Evolutionary conservation across 164 flowering plant genomes (phyloP).

Genomic region (Litsea cubeba): DNA sequence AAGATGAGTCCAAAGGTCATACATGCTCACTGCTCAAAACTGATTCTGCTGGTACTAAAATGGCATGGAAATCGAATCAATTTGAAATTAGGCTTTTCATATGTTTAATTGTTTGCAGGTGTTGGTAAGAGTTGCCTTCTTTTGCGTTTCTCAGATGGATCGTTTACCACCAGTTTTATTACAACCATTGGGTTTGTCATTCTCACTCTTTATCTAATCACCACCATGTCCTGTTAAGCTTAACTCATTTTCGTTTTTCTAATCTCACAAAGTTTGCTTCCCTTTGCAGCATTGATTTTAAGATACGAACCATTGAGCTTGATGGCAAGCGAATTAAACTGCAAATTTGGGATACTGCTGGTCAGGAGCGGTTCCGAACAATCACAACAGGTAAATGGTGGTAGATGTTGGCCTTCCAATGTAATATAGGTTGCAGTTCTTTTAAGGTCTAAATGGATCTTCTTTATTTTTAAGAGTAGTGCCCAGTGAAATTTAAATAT

Average conservation of each 20-base stretch:
- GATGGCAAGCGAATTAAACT: conserved; percentile 78
- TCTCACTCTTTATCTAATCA: background rate
- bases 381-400: conserved; percentile 63
- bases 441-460: background rate
- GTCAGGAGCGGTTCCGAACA: conserved; percentile 88
- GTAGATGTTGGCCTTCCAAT: background rate
- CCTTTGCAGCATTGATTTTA: conserved; percentile 67
- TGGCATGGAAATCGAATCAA: too few species aligned
- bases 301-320: conserved; percentile 84
- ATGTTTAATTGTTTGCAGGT: conserved; percentile 35
- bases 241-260: background rate
- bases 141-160: conserved; percentile 84
- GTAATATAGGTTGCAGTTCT: background rate
- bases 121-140: conserved; percentile 95
- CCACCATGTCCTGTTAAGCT: background rate
- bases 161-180: conserved; percentile 87
- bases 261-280: conserved; percentile 8
- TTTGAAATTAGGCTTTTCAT: background rate
- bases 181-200: conserved; percentile 74
- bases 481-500: too few species aligned
- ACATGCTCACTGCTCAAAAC: too few species aligned
- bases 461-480: too few species aligned
- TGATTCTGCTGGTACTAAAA: too few species aligned
- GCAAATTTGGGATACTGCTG: conserved; percentile 97
- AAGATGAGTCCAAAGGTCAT: too few species aligned